Percentiles rank a stretch among this genome's conserved stretches.
Evolutionary conservation across 208 protist species (phyloP).

Genomic region (Crithidia sp.): DNA sequence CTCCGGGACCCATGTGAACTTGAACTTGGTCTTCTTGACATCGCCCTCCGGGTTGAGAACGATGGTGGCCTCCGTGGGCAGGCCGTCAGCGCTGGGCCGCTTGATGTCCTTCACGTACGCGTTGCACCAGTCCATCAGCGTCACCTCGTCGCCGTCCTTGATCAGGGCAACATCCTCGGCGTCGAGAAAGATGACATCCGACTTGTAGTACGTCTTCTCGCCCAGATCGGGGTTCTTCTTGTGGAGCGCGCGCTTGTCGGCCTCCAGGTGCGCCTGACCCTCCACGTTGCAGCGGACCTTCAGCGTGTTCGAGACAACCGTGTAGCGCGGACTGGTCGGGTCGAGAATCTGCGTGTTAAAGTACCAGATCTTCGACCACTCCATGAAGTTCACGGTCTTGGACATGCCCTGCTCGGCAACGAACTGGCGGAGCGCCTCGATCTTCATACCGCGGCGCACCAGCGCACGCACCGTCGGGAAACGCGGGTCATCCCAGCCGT

Average conservation of each 20-base stretch:
- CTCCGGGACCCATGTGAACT: slow-evolving; percentile 97
- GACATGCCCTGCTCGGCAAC: slow-evolving; percentile 97
- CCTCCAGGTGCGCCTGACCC: slow-evolving; percentile 65
- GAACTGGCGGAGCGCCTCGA: slow-evolving; percentile 96
- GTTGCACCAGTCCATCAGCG: slow-evolving; percentile 99
- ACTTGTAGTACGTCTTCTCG: slow-evolving; percentile 92
- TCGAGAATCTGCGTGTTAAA: slow-evolving; percentile 98
- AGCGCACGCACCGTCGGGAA: slow-evolving; percentile 98
- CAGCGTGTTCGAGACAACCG: slow-evolving; percentile 83
- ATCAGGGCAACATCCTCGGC: slow-evolving; percentile 92
- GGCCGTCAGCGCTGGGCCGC: slow-evolving; percentile 32
- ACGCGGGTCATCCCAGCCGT: slow-evolving; percentile 99
- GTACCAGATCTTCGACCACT: slow-evolving; percentile 99
- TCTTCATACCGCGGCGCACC: slow-evolving; percentile 96
- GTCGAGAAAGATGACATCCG: slow-evolving; percentile 93
- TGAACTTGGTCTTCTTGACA: slow-evolving; percentile 98
- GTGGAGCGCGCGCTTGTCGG: slow-evolving; percentile 81
- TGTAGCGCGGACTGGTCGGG: slow-evolving; percentile 96
- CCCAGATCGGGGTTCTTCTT: slow-evolving; percentile 96
- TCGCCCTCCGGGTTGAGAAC: slow-evolving; percentile 93
- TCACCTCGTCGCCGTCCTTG: slow-evolving; percentile 96
- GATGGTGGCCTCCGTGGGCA: slow-evolving; percentile 72
- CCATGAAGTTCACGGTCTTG: slow-evolving; percentile 96
- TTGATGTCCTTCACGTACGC: slow-evolving; percentile 87
- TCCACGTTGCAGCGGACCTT: slow-evolving; percentile 85